Conservation (phyloP, 331 rosid species). For the Malus hybrid region DNA sequence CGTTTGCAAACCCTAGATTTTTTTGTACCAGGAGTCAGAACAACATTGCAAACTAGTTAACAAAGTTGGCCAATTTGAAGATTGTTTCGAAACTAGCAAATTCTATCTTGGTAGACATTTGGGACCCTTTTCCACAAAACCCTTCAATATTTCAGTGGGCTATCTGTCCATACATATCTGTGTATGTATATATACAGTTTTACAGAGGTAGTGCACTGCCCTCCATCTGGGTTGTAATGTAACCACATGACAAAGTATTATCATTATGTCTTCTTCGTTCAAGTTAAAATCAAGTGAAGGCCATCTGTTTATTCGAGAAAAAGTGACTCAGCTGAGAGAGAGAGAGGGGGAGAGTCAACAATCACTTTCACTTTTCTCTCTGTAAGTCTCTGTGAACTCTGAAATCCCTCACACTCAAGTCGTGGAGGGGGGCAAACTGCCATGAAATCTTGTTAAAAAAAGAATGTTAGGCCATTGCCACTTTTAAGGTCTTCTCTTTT, state of each 20-base stretch:
- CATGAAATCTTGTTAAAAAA: neutral
- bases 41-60: neutral
- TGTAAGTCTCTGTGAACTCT: neutral
- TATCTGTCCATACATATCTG: neutral
- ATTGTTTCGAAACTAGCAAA: neutral
- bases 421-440: neutral
- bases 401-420: neutral
- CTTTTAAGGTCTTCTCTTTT: neutral
- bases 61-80: neutral
- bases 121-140: neutral
- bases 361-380: conserved; percentile 12
- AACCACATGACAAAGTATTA: neutral
- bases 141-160: neutral
- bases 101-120: neutral
- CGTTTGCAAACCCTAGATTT: neutral
- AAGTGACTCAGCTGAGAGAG: neutral
- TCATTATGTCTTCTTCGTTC: conserved; percentile 3
- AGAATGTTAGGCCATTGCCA: neutral
- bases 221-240: neutral
- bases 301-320: neutral
- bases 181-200: neutral
- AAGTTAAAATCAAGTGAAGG: neutral
- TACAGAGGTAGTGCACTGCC: neutral
- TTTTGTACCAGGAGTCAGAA: neutral
- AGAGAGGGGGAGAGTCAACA: neutral